Percentiles rank a stretch among this genome's conserved stretches.
These are phyloP conservation scores for Aspergillus amoenus DNA, from an alignment of 2,329 filamentous ascomycete species.

Conservation along the genomic window DNA sequence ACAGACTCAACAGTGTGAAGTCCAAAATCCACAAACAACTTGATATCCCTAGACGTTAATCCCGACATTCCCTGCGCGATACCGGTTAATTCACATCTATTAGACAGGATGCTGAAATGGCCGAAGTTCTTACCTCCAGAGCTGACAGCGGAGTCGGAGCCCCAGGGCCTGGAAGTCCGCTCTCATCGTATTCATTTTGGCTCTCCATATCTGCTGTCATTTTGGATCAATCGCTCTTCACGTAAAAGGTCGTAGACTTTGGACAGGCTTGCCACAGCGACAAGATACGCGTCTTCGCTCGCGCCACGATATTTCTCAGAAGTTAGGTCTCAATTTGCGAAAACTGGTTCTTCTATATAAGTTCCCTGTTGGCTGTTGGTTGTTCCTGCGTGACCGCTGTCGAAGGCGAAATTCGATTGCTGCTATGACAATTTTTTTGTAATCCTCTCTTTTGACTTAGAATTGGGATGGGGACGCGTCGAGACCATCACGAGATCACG, in stretches of 20 bases:
- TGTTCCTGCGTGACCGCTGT: not conserved
- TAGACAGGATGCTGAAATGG: not conserved
- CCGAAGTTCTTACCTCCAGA: slow-evolving; percentile 67
- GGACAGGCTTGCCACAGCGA: not conserved
- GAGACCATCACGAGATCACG: slow-evolving; percentile 38
- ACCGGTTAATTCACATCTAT: not conserved
- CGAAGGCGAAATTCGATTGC: slow-evolving; percentile 1
- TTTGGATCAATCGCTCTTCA: not conserved
- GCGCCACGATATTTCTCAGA: not conserved
- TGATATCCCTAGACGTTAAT: slow-evolving; percentile 92
- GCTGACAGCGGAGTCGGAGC: slow-evolving; percentile 87
- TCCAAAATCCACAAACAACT: slow-evolving; percentile 85
- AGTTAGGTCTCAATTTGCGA: not conserved
- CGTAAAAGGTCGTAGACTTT: not conserved
- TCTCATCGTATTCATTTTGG: slow-evolving; percentile 74
- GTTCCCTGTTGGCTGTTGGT: not conserved
- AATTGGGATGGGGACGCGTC: slow-evolving; percentile 30
- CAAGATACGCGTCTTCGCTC: slow-evolving; percentile 18
- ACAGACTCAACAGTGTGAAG: slow-evolving; percentile 95
- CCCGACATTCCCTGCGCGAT: slow-evolving; percentile 72
- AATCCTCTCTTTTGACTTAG: not conserved
- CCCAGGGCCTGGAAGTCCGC: slow-evolving; percentile 74
- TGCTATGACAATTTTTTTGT: slow-evolving; percentile 24
- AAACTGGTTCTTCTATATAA: not conserved
- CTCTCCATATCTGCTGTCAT: slow-evolving; percentile 59